Evolutionary conservation across 306 rosid species (phyloP), one percentile per base, ranked within the genome.

Genomic region (Fagus crenata): DNA sequence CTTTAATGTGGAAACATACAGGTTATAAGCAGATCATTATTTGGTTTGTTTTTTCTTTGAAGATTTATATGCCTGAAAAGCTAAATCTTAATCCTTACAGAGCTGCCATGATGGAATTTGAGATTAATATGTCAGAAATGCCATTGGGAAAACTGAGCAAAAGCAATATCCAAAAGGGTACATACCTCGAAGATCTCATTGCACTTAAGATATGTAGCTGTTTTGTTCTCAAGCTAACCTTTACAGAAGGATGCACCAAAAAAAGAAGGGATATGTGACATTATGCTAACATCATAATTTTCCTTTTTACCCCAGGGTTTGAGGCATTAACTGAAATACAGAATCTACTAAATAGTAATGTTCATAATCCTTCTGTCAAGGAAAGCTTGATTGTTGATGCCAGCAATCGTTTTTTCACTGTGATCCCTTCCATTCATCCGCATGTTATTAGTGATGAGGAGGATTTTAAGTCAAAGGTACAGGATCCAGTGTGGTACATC

Each of bases 31-130:
- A 72, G 76, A 71, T 42, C 49, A 41, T 69, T 42, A 56, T 72
- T 71, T 72, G 37, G n/a, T 67, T 49, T 73, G 5, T 77, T 71
- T 3, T 14, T 13, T 7, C 2, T 9, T n/a, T 39, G 31, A n/a
- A 39, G 71, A 67, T 67, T 37, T 35, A 39, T 77, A 35, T 22
- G 49, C 22, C 67, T 73, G 53, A 37, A 80, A 78, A 59, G 76
- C 90, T 90, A 75, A 88, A n/a, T 75, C 53, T 72, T 77, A 73
- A 70, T 56, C 81, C 78, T 85, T 83, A 82, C 92, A 95, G 98
- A 86, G 90, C 97, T 80, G 98, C 97, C 72, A 92, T 95, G 98
- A 86, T 95, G 97, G 98, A 95, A 79, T 95, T 92, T 80, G 97
- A 95, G 87, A 95, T 95, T 77, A 95, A 95, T 84, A 83, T 95